Percentiles rank a stretch among this genome's conserved stretches.
These are phyloP conservation scores for Prinsepia uniflora DNA, from an alignment of 306 rosid species.

Conservation along the genomic window DNA sequence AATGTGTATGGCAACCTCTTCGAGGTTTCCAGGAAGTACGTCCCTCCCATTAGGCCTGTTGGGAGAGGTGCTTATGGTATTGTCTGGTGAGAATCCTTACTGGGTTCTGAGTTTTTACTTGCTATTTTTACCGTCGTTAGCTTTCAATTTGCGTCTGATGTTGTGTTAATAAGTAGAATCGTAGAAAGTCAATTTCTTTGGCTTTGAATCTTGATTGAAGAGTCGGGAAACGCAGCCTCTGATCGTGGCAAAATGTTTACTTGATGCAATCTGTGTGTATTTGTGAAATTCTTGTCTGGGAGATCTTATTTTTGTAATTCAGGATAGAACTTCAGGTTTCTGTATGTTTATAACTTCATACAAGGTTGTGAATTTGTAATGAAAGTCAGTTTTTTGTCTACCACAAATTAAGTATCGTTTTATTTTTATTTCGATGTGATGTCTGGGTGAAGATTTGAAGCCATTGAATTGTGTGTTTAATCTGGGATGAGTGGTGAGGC, in stretches of 20 bases:
- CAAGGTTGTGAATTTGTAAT: neutral
- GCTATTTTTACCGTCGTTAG: neutral
- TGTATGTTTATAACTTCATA: neutral
- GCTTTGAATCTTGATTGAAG: neutral
- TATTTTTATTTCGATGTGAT: neutral
- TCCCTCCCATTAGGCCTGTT: conserved; percentile 88
- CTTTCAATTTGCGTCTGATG: neutral
- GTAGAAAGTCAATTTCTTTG: neutral
- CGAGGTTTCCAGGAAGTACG: conserved; percentile 82
- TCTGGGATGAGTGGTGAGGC: neutral
- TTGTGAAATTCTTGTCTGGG: neutral
- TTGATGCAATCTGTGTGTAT: neutral
- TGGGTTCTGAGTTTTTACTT: conserved; percentile 16
- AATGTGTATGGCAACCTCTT: conserved; percentile 85
- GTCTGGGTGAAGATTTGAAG: neutral
- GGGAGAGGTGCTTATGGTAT: conserved; percentile 97
- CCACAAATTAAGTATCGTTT: neutral
- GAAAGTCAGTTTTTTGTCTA: neutral
- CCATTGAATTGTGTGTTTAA: neutral
- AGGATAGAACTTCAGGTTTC: neutral
- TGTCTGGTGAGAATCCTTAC: conserved; percentile 61
- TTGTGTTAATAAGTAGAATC: neutral
- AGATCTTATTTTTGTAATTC: neutral
- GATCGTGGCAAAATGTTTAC: conserved; percentile 10
- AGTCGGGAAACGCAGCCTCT: conserved; percentile 7